Conservation (phyloP, 2,329 filamentous ascomycete species). For the Rhexocercosporidium sp. region DNA sequence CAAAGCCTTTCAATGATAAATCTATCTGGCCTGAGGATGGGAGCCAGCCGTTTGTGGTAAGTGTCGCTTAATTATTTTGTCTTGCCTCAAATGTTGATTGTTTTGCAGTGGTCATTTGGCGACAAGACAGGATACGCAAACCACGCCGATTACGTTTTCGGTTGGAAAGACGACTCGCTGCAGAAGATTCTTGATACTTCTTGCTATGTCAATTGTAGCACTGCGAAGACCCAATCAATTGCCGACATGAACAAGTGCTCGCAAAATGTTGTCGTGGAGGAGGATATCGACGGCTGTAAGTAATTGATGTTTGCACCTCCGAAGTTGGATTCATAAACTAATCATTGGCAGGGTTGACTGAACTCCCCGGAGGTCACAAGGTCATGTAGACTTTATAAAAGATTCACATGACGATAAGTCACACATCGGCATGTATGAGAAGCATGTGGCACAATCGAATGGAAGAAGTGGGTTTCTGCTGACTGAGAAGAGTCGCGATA, state of each 20-base stretch:
- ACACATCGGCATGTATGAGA: too few relatives aligned
- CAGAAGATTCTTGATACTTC: slow-evolving; percentile 54
- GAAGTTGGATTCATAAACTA: too few relatives aligned
- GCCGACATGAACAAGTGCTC: slow-evolving; percentile 53
- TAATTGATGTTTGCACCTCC: slow-evolving; percentile 27
- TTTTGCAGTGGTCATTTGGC: slow-evolving; percentile 45
- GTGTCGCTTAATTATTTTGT: too few relatives aligned
- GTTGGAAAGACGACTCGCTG: slow-evolving; percentile 54
- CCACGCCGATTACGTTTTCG: slow-evolving; percentile 59
- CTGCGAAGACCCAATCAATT: slow-evolving; percentile 51
- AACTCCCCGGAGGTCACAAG: slow-evolving; percentile 30
- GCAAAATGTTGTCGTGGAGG: slow-evolving; percentile 52
- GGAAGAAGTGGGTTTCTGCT: too few relatives aligned
- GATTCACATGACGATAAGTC: too few relatives aligned
- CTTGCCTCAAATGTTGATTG: background rate
- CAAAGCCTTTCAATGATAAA: slow-evolving; percentile 48
- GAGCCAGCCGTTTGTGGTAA: slow-evolving; percentile 47
- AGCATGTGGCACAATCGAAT: too few relatives aligned
- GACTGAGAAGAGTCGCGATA: too few relatives aligned
- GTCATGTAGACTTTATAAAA: background rate
- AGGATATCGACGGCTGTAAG: slow-evolving; percentile 56
- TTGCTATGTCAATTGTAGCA: slow-evolving; percentile 54
- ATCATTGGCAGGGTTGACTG: slow-evolving; percentile 15
- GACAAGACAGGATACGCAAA: slow-evolving; percentile 53
- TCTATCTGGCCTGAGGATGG: slow-evolving; percentile 51